Evolutionary conservation across 2,329 filamentous ascomycete genomes (phyloP), one percentile per base, ranked within the genome.

Genomic region (Fusarium avenaceum): DNA sequence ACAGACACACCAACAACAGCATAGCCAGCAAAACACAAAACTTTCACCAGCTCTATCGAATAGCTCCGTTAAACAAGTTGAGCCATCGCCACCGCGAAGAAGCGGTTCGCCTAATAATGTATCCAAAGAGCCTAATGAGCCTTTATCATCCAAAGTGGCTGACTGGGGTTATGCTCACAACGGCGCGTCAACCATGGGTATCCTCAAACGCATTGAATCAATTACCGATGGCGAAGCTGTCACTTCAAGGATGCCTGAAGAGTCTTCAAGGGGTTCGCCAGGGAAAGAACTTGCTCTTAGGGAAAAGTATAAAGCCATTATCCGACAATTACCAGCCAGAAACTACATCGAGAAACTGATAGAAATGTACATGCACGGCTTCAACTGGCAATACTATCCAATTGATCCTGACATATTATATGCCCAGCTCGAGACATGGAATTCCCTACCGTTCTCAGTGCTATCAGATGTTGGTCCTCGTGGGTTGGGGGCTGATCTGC

Each of bases 381-480:
- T 88, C 72, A 89, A 89, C 74, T 86, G 83, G 81, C 84, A 86
- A 57, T 89, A 90, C 75, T 84, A 81, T 67, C 77, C 81, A 28
- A 75, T 90, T 10, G 87, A 90, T 65, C 80, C 83, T 50, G 81
- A 82, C 22, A 75, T 85, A 8, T 87, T 89, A 63, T 73, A 80
- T 50, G 75, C 77, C 26, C 83, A 87, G 65, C 80, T 89, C 40
- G 76, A 80, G 2, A 80, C 84, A 53, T 90, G 88, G 87, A 82
- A 85, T 65, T 81, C 76, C 26, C 69, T 88, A 14, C 84, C 87
- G 4, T 87, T 87, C 70, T 80, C 80, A 30, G 74, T 83, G 9
- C 76, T 89, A 7, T 81, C 82, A 3, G 81, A 81, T 7, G 78
- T 81, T 15, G 85, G 85, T 0, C 86, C 86, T 0, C 79, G 83